These are phyloP conservation scores for Paracorniculantispora psalliotae DNA, from an alignment of 2,329 filamentous ascomycete genomes.

Conservation along the genomic window DNA sequence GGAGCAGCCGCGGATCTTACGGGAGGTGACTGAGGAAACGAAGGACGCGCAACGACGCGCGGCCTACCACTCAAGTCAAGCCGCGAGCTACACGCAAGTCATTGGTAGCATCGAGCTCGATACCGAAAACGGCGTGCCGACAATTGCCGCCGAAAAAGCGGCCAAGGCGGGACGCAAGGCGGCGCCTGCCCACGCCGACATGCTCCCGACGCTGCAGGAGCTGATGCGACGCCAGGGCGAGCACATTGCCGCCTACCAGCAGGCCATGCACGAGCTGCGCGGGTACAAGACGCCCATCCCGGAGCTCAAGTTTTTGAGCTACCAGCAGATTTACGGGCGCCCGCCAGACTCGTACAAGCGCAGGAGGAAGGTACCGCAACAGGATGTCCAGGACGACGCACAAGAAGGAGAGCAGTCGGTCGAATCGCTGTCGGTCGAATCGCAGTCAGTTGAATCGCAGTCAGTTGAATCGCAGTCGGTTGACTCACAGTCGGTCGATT, in stretches of 20 bases:
- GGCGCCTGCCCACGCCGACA: background rate
- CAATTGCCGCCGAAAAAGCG: background rate
- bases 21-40: constrained; percentile 19
- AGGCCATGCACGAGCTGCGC: constrained; percentile 25
- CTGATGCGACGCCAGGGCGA: constrained; percentile 22
- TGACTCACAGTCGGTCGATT: no score
- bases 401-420: background rate
- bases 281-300: constrained; percentile 20
- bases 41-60: constrained; percentile 24
- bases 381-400: background rate
- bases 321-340: constrained; percentile 26
- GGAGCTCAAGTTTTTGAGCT: constrained; percentile 25
- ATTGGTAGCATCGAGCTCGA: constrained; percentile 22
- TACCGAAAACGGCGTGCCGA: constrained; percentile 6
- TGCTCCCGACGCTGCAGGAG: constrained; percentile 11
- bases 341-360: background rate
- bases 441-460: no score
- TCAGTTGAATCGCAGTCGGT: no score
- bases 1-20: constrained; percentile 16
- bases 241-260: constrained; percentile 23
- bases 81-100: constrained; percentile 22
- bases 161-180: background rate
- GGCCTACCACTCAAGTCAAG: constrained; percentile 27
- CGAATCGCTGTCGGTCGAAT: background rate
- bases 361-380: constrained; percentile 9